A percentile compares a stretch with the other conserved stretches of the same genome.
These are phyloP conservation scores for Nakaseomyces kungkrabaensis DNA, from an alignment of 1,139 yeast species.

Conservation along the genomic window DNA sequence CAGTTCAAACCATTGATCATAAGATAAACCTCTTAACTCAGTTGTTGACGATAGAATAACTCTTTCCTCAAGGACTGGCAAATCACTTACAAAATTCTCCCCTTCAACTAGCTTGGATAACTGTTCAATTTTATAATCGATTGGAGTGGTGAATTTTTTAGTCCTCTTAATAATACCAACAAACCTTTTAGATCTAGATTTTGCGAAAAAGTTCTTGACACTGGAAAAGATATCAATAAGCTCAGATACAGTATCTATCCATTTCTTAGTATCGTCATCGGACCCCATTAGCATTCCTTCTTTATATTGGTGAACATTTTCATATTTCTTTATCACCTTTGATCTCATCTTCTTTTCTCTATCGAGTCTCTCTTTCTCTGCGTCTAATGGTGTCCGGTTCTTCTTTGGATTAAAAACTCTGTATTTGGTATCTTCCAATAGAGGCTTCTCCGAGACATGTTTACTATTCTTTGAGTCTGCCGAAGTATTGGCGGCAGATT, in stretches of 20 bases:
- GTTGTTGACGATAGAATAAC: slow-evolving; percentile 33
- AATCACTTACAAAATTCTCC: slow-evolving; percentile 32
- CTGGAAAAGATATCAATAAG: slow-evolving; percentile 72
- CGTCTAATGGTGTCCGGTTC: slow-evolving; percentile 33
- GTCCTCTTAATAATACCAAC: slow-evolving; percentile 58
- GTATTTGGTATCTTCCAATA: slow-evolving; percentile 31
- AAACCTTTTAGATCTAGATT: slow-evolving; percentile 59
- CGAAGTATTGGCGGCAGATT: slow-evolving; percentile 8
- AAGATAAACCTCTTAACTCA: slow-evolving; percentile 65
- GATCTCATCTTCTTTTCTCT: slow-evolving; percentile 50
- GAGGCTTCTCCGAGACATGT: slow-evolving; percentile 26
- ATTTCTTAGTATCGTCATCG: slow-evolving; percentile 54
- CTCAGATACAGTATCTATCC: slow-evolving; percentile 81
- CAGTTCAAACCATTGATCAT: slow-evolving; percentile 75
- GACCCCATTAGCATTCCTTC: slow-evolving; percentile 47
- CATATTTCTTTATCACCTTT: slow-evolving; percentile 55
- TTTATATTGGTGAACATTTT: slow-evolving; percentile 50
- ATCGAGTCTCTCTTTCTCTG: slow-evolving; percentile 48
- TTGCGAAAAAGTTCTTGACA: slow-evolving; percentile 68
- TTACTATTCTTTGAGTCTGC: slow-evolving; percentile 9
- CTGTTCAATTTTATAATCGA: slow-evolving; percentile 65
- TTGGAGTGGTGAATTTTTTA: slow-evolving; percentile 48
- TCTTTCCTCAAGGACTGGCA: slow-evolving; percentile 32
- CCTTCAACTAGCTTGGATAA: slow-evolving; percentile 61
- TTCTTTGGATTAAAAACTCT: slow-evolving; percentile 23